These are phyloP conservation scores for Perkinsus chesapeaki DNA, from an alignment of 169 alveolate species.

Conservation along the genomic window DNA sequence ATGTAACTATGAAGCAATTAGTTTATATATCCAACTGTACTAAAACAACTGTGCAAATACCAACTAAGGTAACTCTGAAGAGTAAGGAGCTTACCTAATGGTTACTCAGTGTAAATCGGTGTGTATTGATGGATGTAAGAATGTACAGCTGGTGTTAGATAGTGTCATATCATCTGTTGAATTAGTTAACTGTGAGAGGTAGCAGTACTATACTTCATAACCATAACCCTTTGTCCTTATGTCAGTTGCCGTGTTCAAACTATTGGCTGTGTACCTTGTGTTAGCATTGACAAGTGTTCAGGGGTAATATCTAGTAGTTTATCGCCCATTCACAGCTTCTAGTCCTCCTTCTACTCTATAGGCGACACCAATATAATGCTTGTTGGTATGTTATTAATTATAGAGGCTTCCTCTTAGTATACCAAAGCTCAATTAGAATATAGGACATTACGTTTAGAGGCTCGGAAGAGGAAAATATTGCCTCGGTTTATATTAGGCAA, in stretches of 20 bases:
- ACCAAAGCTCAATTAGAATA: no score
- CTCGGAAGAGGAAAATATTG: no score
- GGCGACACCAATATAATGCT: no score
- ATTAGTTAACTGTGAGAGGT: not conserved
- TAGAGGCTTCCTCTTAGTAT: no score
- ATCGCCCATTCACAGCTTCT: no score
- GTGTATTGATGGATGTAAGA: not conserved
- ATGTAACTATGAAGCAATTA: not conserved
- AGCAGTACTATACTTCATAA: not conserved
- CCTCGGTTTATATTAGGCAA: no score
- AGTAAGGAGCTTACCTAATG: no score
- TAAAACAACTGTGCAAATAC: not conserved
- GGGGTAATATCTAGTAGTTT: not conserved
- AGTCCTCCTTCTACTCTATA: no score
- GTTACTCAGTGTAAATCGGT: conserved; percentile 1
- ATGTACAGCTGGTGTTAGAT: not conserved
- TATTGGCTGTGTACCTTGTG: not conserved
- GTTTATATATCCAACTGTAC: not conserved
- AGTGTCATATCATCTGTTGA: not conserved
- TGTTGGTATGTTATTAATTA: no score
- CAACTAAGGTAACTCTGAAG: not conserved
- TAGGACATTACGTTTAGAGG: no score
- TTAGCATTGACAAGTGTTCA: not conserved
- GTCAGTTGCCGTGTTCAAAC: not conserved
- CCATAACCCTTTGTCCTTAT: not conserved